Conservation (phyloP, 495 filamentous ascomycete genomes). For the Neurospora sp. region DNA sequence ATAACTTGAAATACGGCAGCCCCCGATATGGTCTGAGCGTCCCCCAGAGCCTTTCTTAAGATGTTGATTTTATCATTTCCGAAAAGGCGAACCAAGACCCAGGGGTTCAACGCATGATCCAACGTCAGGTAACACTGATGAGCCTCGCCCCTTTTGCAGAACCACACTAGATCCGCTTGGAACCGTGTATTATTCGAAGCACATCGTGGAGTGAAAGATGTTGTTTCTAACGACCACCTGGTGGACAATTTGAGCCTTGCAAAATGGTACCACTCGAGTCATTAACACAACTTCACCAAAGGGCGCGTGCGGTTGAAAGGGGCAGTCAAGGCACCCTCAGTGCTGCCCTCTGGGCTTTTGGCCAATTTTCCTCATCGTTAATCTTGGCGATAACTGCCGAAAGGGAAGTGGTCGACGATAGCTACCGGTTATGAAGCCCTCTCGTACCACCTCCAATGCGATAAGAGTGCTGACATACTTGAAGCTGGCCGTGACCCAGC, state of each 20-base stretch:
- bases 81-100: background rate
- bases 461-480: background rate
- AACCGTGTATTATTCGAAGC: background rate
- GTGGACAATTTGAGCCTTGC: background rate
- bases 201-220: background rate
- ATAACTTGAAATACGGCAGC: background rate
- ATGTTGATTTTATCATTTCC: background rate
- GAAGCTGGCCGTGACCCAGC: background rate
- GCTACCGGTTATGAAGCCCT: background rate
- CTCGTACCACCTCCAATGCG: background rate
- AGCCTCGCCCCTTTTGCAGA: background rate
- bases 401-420: background rate
- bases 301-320: background rate
- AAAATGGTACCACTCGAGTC: background rate
- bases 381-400: background rate
- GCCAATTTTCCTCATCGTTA: background rate
- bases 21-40: background rate
- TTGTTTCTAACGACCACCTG: background rate
- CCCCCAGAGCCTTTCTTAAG: background rate
- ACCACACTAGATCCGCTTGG: background rate
- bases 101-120: background rate
- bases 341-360: background rate
- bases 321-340: background rate
- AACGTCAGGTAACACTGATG: background rate
- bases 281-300: background rate